Percentiles rank a stretch among this genome's conserved stretches.
These are phyloP conservation scores for Platanus orientalis DNA, from an alignment of 164 flowering plant genomes.

Conservation along the genomic window DNA sequence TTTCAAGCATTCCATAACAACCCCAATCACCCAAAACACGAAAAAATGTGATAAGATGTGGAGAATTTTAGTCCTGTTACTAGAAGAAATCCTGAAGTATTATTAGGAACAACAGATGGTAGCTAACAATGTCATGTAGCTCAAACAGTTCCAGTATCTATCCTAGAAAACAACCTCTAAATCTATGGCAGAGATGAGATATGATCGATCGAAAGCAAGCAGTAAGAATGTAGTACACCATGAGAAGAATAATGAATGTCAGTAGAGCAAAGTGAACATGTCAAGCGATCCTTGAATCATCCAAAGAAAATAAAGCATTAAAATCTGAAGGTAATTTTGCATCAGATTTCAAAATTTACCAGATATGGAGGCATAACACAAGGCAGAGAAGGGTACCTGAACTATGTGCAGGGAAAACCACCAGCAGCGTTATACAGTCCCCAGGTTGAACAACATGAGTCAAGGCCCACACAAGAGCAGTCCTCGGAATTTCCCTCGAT, in stretches of 20 bases:
- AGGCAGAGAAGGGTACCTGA: conserved; percentile 44
- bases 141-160: not conserved
- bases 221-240: too few relatives aligned
- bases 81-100: too few relatives aligned
- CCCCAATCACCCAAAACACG: not conserved
- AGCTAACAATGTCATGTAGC: not conserved
- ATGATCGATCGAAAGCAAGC: too few relatives aligned
- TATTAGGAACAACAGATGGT: too few relatives aligned
- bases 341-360: too few relatives aligned
- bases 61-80: too few relatives aligned
- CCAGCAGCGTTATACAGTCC: conserved; percentile 81
- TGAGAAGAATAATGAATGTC: too few relatives aligned
- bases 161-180: not conserved
- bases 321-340: too few relatives aligned
- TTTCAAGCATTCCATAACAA: not conserved
- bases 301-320: too few relatives aligned
- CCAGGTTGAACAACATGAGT: conserved; percentile 98
- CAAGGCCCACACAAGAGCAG: conserved; percentile 91
- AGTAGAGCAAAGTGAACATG: too few relatives aligned
- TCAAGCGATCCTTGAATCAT: too few relatives aligned
- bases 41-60: not conserved
- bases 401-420: conserved; percentile 69
- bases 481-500: conserved; percentile 78
- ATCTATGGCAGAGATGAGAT: too few relatives aligned
- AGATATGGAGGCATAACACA: not conserved